Conservation (phyloP, 164 flowering plant genomes). For the Magnolia sinica region DNA sequence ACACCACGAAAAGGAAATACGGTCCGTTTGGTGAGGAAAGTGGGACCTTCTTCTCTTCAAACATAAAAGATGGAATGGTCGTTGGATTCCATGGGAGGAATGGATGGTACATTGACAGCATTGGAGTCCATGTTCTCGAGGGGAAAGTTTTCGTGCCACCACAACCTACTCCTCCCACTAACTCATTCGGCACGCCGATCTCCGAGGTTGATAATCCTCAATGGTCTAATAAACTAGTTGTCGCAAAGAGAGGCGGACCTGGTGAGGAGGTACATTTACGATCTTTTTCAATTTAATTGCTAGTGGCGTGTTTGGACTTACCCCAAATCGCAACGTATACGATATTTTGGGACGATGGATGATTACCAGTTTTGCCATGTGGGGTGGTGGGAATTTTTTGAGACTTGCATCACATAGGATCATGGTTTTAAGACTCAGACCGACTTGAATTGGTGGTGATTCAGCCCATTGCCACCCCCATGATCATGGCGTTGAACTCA, state of each 20-base stretch:
- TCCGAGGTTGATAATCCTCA: constrained; percentile 37
- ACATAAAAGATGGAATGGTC: constrained; percentile 45
- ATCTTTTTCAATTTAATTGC: neutral
- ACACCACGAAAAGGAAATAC: constrained; percentile 59
- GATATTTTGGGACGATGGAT: too few relatives aligned
- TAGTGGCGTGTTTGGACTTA: neutral
- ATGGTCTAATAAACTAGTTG: constrained; percentile 45
- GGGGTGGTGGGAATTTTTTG: too few relatives aligned
- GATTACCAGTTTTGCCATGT: too few relatives aligned
- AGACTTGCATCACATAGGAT: too few relatives aligned
- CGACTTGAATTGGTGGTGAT: too few relatives aligned
- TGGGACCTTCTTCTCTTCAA: constrained; percentile 54
- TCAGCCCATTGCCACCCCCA: too few relatives aligned
- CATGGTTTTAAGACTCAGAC: too few relatives aligned
- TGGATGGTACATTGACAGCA: constrained; percentile 64
- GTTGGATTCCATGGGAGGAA: constrained; percentile 79
- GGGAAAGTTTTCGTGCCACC: constrained; percentile 38
- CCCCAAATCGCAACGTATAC: too few relatives aligned
- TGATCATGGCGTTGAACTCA: too few relatives aligned
- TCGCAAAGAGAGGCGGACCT: constrained; percentile 26
- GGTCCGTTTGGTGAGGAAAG: constrained; percentile 84
- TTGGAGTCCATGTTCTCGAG: constrained; percentile 69
- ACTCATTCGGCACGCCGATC: neutral
- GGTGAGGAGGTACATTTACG: constrained; percentile 40
- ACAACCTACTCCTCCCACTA: constrained; percentile 11